Evolutionary conservation across 257 asterid genomes (phyloP).

Genomic region (Scutellaria baicalensis): DNA sequence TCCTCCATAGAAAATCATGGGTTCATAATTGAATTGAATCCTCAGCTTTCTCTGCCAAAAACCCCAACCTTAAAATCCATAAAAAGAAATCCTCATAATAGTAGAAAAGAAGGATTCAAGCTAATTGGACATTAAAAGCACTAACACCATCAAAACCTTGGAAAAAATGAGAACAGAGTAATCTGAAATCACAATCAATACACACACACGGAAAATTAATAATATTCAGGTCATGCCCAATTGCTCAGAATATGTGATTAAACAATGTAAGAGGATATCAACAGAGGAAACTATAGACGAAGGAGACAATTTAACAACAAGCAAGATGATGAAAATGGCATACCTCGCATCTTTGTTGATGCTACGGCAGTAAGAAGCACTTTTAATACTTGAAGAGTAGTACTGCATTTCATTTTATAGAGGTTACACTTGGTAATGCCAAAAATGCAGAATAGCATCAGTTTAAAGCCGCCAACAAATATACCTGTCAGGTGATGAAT

Average conservation of each 20-base stretch:
- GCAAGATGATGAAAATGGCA: constrained; percentile 16
- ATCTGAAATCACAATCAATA: background rate
- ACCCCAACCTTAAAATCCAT: background rate
- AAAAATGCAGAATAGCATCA: constrained; percentile 8
- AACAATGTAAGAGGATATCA: background rate
- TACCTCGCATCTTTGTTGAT: constrained; percentile 89
- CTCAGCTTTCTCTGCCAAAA: background rate
- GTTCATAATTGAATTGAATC: background rate
- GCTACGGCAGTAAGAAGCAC: constrained; percentile 96
- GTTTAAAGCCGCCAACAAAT: constrained; percentile 10
- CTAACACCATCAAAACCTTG: background rate
- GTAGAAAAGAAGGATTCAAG: background rate
- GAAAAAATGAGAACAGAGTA: constrained; percentile 1
- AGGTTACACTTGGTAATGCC: constrained; percentile 18
- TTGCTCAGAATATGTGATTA: background rate
- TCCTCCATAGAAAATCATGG: background rate
- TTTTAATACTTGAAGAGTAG: constrained; percentile 94
- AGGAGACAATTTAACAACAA: constrained; percentile 8
- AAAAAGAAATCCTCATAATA: background rate
- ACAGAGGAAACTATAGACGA: background rate
- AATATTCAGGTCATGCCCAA: background rate
- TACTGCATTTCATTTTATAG: constrained; percentile 52
- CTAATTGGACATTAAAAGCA: background rate
- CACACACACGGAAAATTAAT: background rate
- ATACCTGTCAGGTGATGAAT: constrained; percentile 96